Evolutionary conservation across 495 filamentous ascomycete species (phyloP).

Genomic region (Rhypophila decipiens): DNA sequence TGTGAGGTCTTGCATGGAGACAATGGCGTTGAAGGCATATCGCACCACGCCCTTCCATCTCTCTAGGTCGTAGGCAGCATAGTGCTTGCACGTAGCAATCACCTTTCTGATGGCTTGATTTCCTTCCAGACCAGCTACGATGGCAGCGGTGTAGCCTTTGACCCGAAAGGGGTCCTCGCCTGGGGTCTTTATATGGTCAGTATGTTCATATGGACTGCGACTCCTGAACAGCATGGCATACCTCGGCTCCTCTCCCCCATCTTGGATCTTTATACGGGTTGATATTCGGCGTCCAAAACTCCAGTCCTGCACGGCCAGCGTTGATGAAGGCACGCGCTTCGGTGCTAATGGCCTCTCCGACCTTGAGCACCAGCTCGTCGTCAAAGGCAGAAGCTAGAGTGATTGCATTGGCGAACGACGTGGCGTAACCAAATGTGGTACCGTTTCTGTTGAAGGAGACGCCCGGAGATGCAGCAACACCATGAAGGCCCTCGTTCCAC

Average conservation of each 20-base stretch:
- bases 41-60: constrained; percentile 9
- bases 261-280: constrained; percentile 32
- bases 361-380: constrained; percentile 31
- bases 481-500: constrained; percentile 48
- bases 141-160: constrained; percentile 30
- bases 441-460: constrained; percentile 26
- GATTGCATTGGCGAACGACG: constrained; percentile 42
- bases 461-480: constrained; percentile 21
- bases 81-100: constrained; percentile 36
- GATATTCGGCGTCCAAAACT: constrained; percentile 27
- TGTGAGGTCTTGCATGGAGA: constrained; percentile 35
- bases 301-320: constrained; percentile 48
- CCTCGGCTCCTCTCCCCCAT: constrained; percentile 31
- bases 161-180: constrained; percentile 36
- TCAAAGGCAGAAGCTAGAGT: constrained; percentile 40
- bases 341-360: constrained; percentile 44
- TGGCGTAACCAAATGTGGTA: constrained; percentile 34
- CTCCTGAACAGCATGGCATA: too few species aligned
- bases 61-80: constrained; percentile 35
- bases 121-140: constrained; percentile 26
- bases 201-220: too few species aligned
- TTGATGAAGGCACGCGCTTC: constrained; percentile 65
- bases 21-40: constrained; percentile 33
- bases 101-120: constrained; percentile 6
- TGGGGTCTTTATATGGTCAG: too few species aligned